Conservation (phyloP, 1,284 basidiomycete species). For the Ustilago loliicola region DNA sequence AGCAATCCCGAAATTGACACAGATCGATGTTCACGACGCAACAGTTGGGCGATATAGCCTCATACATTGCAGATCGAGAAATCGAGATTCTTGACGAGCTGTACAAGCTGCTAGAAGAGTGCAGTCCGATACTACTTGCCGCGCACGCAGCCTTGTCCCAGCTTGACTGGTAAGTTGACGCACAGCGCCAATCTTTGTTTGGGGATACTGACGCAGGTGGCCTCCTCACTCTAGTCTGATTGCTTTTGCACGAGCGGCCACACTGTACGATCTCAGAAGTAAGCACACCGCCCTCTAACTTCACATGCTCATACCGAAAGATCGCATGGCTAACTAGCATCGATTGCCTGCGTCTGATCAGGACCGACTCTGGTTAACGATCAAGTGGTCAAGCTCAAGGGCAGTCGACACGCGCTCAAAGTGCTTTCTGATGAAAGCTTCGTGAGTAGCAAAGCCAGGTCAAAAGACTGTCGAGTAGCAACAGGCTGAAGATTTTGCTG, state of each 20-base stretch:
- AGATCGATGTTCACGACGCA: not conserved
- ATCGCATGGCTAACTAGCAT: not conserved
- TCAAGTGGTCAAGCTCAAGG: constrained; percentile 32
- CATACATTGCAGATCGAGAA: constrained; percentile 48
- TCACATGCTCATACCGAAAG: too few species aligned
- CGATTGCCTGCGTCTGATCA: not conserved
- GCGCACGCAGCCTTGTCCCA: constrained; percentile 31
- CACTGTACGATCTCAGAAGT: constrained; percentile 37
- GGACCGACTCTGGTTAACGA: constrained; percentile 35
- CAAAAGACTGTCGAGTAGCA: not conserved
- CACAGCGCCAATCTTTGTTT: not conserved
- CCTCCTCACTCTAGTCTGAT: constrained; percentile 14
- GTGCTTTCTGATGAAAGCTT: constrained; percentile 46
- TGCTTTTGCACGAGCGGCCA: constrained; percentile 43
- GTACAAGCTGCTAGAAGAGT: constrained; percentile 19
- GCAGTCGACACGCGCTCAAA: constrained; percentile 47
- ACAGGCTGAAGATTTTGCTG: not conserved
- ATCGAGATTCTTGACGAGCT: constrained; percentile 46
- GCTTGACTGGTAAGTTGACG: constrained; percentile 41
- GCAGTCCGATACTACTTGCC: constrained; percentile 20
- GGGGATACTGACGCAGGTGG: not conserved
- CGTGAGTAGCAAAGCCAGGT: constrained; percentile 10
- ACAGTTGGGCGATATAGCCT: constrained; percentile 49
- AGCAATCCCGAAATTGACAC: not conserved
- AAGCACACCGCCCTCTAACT: not conserved